These are phyloP conservation scores for Aspergillus japonicus DNA, from an alignment of 2,329 filamentous ascomycete species.

Conservation along the genomic window DNA sequence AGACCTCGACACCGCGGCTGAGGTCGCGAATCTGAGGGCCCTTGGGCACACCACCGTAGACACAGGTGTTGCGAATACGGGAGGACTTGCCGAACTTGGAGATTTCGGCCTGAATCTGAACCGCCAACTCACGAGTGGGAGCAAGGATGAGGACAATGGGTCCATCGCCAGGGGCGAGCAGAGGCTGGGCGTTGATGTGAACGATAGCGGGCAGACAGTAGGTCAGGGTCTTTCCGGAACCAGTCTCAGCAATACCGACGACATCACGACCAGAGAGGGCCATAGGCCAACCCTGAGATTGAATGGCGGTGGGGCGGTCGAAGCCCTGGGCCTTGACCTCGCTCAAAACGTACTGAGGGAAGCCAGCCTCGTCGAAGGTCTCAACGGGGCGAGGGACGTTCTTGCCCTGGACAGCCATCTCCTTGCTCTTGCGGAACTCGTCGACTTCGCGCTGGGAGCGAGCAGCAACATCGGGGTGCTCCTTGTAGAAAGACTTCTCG, in stretches of 20 bases:
- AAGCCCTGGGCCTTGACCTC: conserved; percentile 99
- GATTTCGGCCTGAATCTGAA: conserved; percentile 98
- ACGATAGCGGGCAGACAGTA: conserved; percentile 98
- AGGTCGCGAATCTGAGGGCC: conserved; percentile 95
- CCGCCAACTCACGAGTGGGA: conserved; percentile 94
- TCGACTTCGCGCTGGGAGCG: conserved; percentile 79
- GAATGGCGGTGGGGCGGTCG: conserved; percentile 87
- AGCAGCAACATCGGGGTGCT: conserved; percentile 72
- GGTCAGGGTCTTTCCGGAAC: conserved; percentile 97
- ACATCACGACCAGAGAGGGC: conserved; percentile 96
- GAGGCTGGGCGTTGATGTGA: conserved; percentile 98
- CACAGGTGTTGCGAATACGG: conserved; percentile 96
- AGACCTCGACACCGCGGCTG: conserved; percentile 92
- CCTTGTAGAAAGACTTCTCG: conserved; percentile 99
- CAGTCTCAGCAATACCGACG: conserved; percentile 98
- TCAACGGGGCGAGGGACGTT: conserved; percentile 92
- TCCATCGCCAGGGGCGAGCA: conserved; percentile 90
- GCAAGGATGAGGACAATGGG: conserved; percentile 95
- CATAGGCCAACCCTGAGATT: conserved; percentile 99
- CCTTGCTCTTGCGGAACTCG: conserved; percentile 79
- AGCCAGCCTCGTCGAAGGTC: conserved; percentile 96
- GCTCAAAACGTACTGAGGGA: conserved; percentile 94
- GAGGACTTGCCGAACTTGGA: conserved; percentile 98
- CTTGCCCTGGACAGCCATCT: conserved; percentile 76
- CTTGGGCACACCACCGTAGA: conserved; percentile 98